A percentile compares a stretch with the other conserved stretches of the same genome.
Evolutionary conservation across 2,329 filamentous ascomycete genomes (phyloP).

Genomic region (Epichloe sp.): DNA sequence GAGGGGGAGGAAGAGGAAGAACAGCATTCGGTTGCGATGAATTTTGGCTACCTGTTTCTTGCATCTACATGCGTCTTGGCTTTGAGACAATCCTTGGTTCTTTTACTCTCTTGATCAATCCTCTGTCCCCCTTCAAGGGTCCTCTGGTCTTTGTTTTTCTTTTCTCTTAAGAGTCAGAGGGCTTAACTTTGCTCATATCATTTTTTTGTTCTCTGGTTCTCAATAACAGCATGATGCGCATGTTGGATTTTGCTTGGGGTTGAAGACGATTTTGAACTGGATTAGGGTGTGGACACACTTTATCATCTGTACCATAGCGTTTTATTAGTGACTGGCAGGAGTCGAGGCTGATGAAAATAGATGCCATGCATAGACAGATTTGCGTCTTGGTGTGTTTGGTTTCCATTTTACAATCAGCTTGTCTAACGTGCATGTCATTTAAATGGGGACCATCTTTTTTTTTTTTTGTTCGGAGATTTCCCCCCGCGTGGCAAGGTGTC

Average conservation of each 20-base stretch:
- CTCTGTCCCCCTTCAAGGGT: no score
- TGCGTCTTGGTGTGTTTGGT: not conserved
- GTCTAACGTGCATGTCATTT: not conserved
- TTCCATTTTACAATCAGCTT: not conserved
- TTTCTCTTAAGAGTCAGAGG: not conserved
- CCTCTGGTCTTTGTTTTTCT: not conserved
- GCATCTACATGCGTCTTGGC: not conserved
- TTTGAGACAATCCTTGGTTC: not conserved
- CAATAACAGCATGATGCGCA: not conserved
- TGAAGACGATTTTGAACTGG: not conserved
- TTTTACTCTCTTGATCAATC: not conserved
- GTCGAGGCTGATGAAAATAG: not conserved
- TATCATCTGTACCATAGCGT: not conserved
- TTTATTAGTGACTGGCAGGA: not conserved
- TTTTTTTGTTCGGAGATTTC: no score
- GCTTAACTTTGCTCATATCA: not conserved
- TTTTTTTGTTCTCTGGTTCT: not conserved
- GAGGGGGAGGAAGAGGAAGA: no score
- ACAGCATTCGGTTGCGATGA: not conserved
- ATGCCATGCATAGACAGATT: not conserved
- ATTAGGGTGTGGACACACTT: not conserved
- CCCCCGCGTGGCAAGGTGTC: no score
- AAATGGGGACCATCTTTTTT: no score
- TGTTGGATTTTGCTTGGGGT: not conserved
- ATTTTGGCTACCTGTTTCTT: not conserved